Percentiles rank a stretch among this genome's conserved stretches.
These are phyloP conservation scores for Capsicum chinense DNA, from an alignment of 257 asterid species.

Conservation along the genomic window DNA sequence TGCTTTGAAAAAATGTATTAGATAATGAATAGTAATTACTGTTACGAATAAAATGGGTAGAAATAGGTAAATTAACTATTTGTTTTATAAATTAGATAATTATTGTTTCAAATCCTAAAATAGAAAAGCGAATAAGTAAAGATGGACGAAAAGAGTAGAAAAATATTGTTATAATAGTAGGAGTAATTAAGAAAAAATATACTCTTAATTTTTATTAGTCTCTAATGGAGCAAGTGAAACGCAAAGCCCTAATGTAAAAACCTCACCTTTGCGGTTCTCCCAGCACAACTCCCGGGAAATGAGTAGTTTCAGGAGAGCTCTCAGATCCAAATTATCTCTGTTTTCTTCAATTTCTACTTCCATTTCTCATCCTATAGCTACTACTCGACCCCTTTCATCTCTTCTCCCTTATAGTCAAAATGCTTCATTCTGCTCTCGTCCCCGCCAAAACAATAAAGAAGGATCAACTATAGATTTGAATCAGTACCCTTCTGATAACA, in stretches of 20 bases:
- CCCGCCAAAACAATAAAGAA: slow-evolving; percentile 58
- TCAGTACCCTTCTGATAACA: slow-evolving; percentile 68
- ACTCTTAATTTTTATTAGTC: background rate
- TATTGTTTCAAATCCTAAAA: no score
- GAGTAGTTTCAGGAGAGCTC: slow-evolving; percentile 51
- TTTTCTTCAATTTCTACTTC: slow-evolving; percentile 32
- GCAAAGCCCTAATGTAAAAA: slow-evolving; percentile 19
- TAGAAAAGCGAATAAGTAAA: no score
- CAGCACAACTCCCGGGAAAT: slow-evolving; percentile 35
- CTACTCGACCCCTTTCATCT: background rate
- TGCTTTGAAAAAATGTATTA: no score
- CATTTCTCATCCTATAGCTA: background rate
- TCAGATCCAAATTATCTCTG: slow-evolving; percentile 36
- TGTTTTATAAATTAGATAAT: no score
- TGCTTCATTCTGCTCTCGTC: slow-evolving; percentile 71
- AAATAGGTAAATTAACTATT: no score
- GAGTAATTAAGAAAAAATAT: no score
- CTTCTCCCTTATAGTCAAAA: slow-evolving; percentile 52
- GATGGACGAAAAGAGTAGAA: no score
- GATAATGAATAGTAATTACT: no score
- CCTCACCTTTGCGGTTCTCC: background rate
- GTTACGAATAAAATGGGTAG: no score
- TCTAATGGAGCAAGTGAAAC: background rate
- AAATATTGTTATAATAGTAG: no score
- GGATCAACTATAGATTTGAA: slow-evolving; percentile 66